Base-by-base conservation (phyloP, 192 early-diverging fungal genomes). In the Backusella macrospora region DNA sequence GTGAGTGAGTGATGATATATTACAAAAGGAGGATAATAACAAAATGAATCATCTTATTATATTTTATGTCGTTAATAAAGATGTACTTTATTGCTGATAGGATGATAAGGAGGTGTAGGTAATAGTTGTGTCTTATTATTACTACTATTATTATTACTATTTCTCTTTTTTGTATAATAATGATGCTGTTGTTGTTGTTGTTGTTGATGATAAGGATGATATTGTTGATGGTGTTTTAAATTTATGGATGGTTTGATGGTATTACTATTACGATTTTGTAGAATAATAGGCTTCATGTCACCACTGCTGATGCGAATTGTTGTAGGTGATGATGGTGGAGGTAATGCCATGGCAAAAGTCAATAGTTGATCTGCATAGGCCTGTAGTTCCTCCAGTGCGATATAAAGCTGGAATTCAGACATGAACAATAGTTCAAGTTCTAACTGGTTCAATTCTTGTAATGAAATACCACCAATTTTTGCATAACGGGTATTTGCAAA, bases 391-490 rank as follows among this genome's bases (percentile, higher is more conserved):
- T 85, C 77, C 23, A 83, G 73, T 48, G 84, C 85, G 2, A 92
- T 83, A 65, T 88, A 85, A 26, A 94, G 81, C 45, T 92, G 87
- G 70, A 94, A 94, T 63, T 86, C 82, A 42, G 83, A 84, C 15
- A 92, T 75, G 47, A 92, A 91, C 48, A 94, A 75, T 14, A 94
- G 84, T 83, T 94, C 91, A 43, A 94, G 73, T 68, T 94, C 92
- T n/a, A 92, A 77, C 72, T 88, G 88, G 70, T 94, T 92, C 74
- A 94, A 76, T 76, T 94, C 92, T 0, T 70, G 77, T 38, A 91
- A 67, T 0, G 91, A 88, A 14, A 94, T 81, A 5, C 92, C 92
- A 43, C 92, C 92, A 9, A 93, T 88, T 83, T 90, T 85, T 12
- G 91, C 86, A 80, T 93, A 93, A 23, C 88, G 88, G 18, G 86